A percentile compares a stretch with the other conserved stretches of the same genome.
Conservation (phyloP, 805 yeast genomes). For the Hanseniaspora taiwanica region DNA sequence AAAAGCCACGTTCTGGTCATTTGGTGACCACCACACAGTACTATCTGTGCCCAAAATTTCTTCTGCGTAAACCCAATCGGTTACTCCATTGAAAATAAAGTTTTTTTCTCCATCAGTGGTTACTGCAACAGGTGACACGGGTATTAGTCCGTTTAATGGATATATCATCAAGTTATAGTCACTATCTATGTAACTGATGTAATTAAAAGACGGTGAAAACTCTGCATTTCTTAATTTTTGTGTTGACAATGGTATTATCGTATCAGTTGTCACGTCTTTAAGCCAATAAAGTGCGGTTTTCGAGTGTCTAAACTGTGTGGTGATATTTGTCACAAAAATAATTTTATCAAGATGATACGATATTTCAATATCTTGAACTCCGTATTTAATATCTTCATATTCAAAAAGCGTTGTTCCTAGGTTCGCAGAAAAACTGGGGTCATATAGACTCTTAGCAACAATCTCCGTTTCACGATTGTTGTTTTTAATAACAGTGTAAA, state of each 20-base stretch:
- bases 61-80: constrained; percentile 82
- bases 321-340: constrained; percentile 39
- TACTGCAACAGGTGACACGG: background rate
- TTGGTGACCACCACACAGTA: constrained; percentile 65
- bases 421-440: constrained; percentile 11
- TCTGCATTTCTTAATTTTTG: constrained; percentile 29
- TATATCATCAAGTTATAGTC: constrained; percentile 42
- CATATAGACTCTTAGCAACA: constrained; percentile 21
- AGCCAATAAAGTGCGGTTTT: constrained; percentile 49
- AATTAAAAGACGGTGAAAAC: constrained; percentile 50
- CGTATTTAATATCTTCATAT: constrained; percentile 28
- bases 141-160: constrained; percentile 22
- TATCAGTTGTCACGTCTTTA: constrained; percentile 31
- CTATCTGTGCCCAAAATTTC: constrained; percentile 49
- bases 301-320: constrained; percentile 58
- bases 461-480: constrained; percentile 7
- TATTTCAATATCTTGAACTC: constrained; percentile 30
- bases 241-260: constrained; percentile 22
- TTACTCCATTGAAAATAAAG: constrained; percentile 48
- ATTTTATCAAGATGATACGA: constrained; percentile 36
- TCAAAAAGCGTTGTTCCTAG: constrained; percentile 24
- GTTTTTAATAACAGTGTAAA: constrained; percentile 14
- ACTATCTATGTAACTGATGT: constrained; percentile 38
- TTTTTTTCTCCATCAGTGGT: constrained; percentile 4
- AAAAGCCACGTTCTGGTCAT: constrained; percentile 41